Evolutionary conservation across 2,329 filamentous ascomycete species (phyloP).

Genomic region (Mycosphaerella sp.): DNA sequence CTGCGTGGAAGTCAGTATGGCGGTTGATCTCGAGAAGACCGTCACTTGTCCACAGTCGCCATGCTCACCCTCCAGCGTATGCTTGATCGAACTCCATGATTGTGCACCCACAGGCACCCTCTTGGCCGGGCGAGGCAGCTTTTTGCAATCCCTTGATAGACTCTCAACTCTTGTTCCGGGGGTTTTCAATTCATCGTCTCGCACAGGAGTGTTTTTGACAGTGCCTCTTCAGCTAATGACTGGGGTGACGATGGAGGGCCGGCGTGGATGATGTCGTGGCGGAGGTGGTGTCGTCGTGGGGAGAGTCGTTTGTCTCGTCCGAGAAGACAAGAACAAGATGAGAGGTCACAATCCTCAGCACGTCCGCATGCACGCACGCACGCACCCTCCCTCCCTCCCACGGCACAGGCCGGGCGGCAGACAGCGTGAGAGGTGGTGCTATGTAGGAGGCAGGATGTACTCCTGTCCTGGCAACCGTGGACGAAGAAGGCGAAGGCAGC

Average conservation of each 20-base stretch:
- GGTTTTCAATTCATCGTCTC: conserved; percentile 11
- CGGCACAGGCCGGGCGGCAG: neutral
- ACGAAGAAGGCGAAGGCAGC: neutral
- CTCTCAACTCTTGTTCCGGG: conserved; percentile 2
- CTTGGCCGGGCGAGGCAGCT: conserved; percentile 13
- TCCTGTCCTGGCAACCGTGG: no score
- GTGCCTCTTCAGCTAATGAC: conserved; percentile 2
- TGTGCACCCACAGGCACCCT: neutral
- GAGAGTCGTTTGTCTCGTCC: neutral
- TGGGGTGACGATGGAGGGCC: conserved; percentile 7
- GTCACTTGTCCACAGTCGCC: neutral
- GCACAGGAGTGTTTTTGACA: neutral
- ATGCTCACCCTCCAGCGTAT: conserved; percentile 19
- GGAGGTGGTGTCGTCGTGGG: neutral
- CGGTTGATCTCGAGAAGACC: neutral
- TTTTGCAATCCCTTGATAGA: conserved; percentile 12
- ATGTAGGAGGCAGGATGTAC: no score
- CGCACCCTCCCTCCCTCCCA: neutral
- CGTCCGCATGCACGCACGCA: neutral
- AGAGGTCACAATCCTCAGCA: neutral
- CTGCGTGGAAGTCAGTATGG: conserved; percentile 25
- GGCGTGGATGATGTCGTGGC: neutral
- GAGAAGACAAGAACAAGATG: neutral
- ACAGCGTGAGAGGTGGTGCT: no score
- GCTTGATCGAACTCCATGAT: conserved; percentile 23